Evolutionary conservation across 352 stramenopile species (phyloP).

Genomic region (Peronospora belbahrii): DNA sequence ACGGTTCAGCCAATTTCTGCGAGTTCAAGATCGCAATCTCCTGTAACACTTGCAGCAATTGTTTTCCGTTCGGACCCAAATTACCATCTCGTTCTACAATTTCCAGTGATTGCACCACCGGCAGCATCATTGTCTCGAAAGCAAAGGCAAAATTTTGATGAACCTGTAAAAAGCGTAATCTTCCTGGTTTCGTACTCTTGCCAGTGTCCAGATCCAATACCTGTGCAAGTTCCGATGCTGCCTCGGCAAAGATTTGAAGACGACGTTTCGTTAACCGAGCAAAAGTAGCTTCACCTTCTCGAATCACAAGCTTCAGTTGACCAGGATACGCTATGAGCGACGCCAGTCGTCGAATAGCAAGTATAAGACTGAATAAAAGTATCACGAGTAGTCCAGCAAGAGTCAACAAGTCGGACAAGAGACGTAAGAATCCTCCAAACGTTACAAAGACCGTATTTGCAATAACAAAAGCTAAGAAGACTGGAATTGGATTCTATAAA

Average conservation of each 20-base stretch:
- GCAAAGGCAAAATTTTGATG: constrained; percentile 66
- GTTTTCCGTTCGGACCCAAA: constrained; percentile 38
- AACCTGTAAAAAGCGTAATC: constrained; percentile 51
- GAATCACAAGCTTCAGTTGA: constrained; percentile 66
- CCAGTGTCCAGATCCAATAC: constrained; percentile 27
- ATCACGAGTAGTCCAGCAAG: constrained; percentile 43
- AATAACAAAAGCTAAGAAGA: constrained; percentile 41
- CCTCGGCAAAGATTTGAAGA: constrained; percentile 60
- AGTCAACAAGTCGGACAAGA: constrained; percentile 44
- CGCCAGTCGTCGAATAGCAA: constrained; percentile 39
- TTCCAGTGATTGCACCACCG: constrained; percentile 50
- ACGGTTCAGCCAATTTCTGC: constrained; percentile 27
- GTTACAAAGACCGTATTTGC: constrained; percentile 54
- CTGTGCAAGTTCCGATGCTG: constrained; percentile 38
- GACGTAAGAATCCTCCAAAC: constrained; percentile 43
- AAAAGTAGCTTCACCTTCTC: constrained; percentile 75
- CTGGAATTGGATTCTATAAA: constrained; percentile 49
- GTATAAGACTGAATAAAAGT: constrained; percentile 28
- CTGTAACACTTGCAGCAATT: constrained; percentile 34
- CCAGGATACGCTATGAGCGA: constrained; percentile 64
- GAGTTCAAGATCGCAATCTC: constrained; percentile 35
- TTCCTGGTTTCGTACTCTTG: constrained; percentile 15
- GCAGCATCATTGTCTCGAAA: constrained; percentile 52
- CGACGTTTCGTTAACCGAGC: constrained; percentile 59
- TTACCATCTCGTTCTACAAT: constrained; percentile 32